Base-by-base conservation (phyloP, 768 basidiomycete genomes). In the Termitomyces sp. region DNA sequence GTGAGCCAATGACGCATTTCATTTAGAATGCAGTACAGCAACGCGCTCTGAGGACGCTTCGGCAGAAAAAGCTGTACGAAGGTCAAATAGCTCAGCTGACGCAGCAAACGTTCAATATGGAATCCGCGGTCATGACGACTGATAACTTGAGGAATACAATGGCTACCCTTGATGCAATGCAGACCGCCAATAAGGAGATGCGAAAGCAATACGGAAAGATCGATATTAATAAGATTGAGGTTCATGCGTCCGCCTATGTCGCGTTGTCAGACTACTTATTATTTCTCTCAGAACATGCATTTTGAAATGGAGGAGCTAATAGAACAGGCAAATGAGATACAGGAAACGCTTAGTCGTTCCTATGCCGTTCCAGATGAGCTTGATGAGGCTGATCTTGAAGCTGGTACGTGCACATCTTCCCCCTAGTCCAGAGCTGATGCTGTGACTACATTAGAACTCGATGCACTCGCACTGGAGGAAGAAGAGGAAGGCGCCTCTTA, bases 61-160 rank as follows among this genome's bases (percentile, higher is more conserved):
- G 93, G 74, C 97, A 98, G 76, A 98, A 93, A 78, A 82, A 85
- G 73, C 87, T 98, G 92, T 96, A 96, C 74, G 97, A 99, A 70
- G 80, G 78, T 14, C 97, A 99, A 70, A 81, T 98, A 40, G 80
- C 85, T 9, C 94, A 97, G 71, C 80, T 99, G 16, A 78, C 89
- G 30, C 97, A 98, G 69, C 97, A 98, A 71, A 88, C 92, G 24
- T 98, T 93, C 78, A 98, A 99, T 73, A 98, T 98, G 91, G 95
- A 99, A 75, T 94, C 91, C 55, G 90, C 95, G 13, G 84, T 90
- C 14, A 85, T 98, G 66, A 87, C 92, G 9, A 98, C 96, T n/a
- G 97, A 98, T 75, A 98, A 98, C 72, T 72, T 98, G 66, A 86
- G 93, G 62, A 98, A 98, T 70, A 98, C 97, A 66, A 98, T 99